A percentile compares a stretch with the other conserved stretches of the same genome.
phyloP scores from a whole-genome alignment of 805 yeast species.

The Kuraishia hungarica region DNA sequence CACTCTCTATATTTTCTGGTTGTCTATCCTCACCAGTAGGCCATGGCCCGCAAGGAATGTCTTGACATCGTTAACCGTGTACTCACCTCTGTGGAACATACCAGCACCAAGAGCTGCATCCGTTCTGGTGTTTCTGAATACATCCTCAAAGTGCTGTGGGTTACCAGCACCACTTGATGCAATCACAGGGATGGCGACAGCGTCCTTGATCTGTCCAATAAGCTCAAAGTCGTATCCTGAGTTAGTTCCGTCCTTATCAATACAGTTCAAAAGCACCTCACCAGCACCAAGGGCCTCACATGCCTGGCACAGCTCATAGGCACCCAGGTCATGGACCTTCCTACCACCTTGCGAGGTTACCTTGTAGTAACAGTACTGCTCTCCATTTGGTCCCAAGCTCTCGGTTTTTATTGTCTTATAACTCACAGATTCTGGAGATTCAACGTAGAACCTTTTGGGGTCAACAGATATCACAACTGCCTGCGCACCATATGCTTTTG shows the following conservation, averaged over 20 bases:
- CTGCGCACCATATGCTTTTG: constrained; percentile 88
- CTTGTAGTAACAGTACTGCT: constrained; percentile 85
- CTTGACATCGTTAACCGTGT: constrained; percentile 80
- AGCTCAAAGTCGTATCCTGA: constrained; percentile 90
- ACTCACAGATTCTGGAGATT: constrained; percentile 45
- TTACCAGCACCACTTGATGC: constrained; percentile 97
- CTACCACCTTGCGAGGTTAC: constrained; percentile 97
- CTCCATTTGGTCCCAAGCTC: constrained; percentile 81
- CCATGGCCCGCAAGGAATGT: constrained; percentile 48
- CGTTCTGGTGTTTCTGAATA: constrained; percentile 68
- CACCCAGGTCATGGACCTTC: constrained; percentile 81
- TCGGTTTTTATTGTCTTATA: constrained; percentile 59
- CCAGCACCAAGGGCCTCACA: constrained; percentile 96
- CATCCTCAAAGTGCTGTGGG: constrained; percentile 87
- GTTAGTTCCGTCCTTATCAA: constrained; percentile 95
- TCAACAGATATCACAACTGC: constrained; percentile 99
- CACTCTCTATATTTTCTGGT: constrained; percentile 4
- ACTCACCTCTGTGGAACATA: constrained; percentile 94
- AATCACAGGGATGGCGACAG: constrained; percentile 85
- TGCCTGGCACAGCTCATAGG: constrained; percentile 78
- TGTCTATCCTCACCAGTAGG: constrained; percentile 67
- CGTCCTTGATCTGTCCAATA: constrained; percentile 64
- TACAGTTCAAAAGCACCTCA: constrained; percentile 85
- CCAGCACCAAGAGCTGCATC: constrained; percentile 99
- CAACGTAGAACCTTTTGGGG: constrained; percentile 82